Conservation (phyloP, 352 stramenopile genomes). For the Halophytophthora polymorphica region DNA sequence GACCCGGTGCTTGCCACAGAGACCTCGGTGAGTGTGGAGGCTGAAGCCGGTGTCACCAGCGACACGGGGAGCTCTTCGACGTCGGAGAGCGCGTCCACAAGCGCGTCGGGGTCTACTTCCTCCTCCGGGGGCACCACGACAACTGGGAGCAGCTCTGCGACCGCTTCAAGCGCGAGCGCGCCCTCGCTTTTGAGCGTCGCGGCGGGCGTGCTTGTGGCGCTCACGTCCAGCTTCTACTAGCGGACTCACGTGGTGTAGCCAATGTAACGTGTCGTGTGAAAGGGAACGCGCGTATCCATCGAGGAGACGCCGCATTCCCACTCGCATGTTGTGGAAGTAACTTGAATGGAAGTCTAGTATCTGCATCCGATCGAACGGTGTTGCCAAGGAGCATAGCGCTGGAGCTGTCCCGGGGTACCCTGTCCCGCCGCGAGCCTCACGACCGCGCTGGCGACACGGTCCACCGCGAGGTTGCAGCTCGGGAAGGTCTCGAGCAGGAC, state of each 20-base stretch:
- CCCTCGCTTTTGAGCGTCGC: slow-evolving; percentile 9
- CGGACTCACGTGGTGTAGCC: slow-evolving; percentile 4
- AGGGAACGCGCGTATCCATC: too few species aligned
- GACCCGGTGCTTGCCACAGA: slow-evolving; percentile 43
- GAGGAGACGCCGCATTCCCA: too few species aligned
- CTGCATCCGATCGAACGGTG: too few species aligned
- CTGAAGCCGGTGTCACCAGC: neutral
- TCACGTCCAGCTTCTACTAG: slow-evolving; percentile 20
- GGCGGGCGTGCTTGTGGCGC: neutral
- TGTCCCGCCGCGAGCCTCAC: too few species aligned
- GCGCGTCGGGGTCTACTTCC: neutral
- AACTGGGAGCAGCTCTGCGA: neutral
- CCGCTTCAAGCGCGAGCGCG: slow-evolving; percentile 6
- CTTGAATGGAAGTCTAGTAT: too few species aligned
- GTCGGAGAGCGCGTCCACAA: neutral
- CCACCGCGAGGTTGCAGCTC: too few species aligned
- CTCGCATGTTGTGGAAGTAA: too few species aligned
- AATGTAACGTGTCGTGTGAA: too few species aligned
- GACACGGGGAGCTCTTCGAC: neutral
- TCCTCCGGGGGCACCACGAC: neutral
- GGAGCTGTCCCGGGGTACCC: too few species aligned
- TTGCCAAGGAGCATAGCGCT: too few species aligned
- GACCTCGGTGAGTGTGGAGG: neutral
- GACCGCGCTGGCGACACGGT: too few species aligned
- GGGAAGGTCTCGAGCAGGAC: too few species aligned